Base-by-base conservation (phyloP, 2,329 filamentous ascomycete species). In the Chrysoporthe cubensis region DNA sequence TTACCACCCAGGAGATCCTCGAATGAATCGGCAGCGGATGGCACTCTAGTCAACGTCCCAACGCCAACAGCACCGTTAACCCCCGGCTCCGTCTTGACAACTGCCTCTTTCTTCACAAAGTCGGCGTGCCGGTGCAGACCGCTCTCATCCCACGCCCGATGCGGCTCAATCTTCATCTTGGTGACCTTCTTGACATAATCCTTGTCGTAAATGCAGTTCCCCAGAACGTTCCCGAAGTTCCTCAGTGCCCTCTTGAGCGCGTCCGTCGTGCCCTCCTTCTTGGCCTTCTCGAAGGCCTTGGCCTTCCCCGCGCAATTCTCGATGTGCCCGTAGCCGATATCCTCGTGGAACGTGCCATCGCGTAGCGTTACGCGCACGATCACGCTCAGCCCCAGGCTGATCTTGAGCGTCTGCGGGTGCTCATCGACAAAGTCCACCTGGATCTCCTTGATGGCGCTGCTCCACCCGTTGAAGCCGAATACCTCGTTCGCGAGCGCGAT, bases 171-270 rank as follows among this genome's bases (percentile, higher is more conserved):
- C 83, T 97, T 98, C 75, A 99, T 84, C 80, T 93, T 97, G 63
- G 90, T 91, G n/a, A 98, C 92, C 77, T 93, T 94, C 64, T 89
- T 86, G 66, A 99, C 83, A 76, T 97, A 99, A 70, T 95, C 90
- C 79, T 97, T 97, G 81, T 99, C 96, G 80, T 99, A 98, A 68
- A 99, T 90, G 82, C 96, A 99, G 77, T 98, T 99, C n/a, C 96
- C 96, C 65, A 99, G 84, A 18, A 98, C 91, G 74, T 98, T 98
- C 69, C 96, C 96, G 79, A 99, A 99, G 71, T 90, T 97, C 68
- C 95, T 87, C 74, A 99, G 77, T 1, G 96, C 89, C 72, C 96
- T 87, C 80, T 99, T 99, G 76, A 99, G 77, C 1, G 90, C 96
- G 80, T 99, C 96, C 11, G 96, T 98, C 2, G 94, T 96, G 8